A percentile compares a stretch with the other conserved stretches of the same genome.
Conservation (phyloP, 208 protist genomes). For the Crithidia thermophila region DNA sequence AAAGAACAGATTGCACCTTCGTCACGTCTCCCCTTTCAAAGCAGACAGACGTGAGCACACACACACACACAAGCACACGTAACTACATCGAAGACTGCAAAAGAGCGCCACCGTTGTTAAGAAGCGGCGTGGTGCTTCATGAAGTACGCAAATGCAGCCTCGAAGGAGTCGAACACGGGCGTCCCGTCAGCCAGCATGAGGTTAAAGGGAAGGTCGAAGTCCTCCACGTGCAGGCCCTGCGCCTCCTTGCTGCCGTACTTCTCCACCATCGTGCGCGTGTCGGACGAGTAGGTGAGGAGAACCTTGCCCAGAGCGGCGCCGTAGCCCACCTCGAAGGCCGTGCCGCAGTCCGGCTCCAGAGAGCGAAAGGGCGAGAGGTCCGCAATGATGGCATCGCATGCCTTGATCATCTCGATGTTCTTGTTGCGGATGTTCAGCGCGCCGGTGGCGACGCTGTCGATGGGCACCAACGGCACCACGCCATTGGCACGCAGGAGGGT, state of each 20-base stretch:
- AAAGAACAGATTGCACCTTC: neutral
- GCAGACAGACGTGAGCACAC: neutral
- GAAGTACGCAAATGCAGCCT: slow-evolving; percentile 66
- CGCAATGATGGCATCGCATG: slow-evolving; percentile 80
- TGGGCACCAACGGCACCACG: slow-evolving; percentile 61
- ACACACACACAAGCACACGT: neutral
- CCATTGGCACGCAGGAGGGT: slow-evolving; percentile 35
- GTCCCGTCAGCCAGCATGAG: slow-evolving; percentile 74
- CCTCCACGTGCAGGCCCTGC: slow-evolving; percentile 54
- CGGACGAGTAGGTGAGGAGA: slow-evolving; percentile 62
- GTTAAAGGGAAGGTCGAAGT: slow-evolving; percentile 83
- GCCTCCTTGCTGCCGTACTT: slow-evolving; percentile 65
- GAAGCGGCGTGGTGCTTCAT: slow-evolving; percentile 6
- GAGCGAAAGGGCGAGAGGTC: slow-evolving; percentile 85
- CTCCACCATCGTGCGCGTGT: slow-evolving; percentile 56
- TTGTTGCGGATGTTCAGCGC: slow-evolving; percentile 65
- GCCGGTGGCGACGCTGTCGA: slow-evolving; percentile 49
- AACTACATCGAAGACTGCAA: neutral
- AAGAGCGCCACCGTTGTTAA: neutral
- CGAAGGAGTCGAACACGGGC: slow-evolving; percentile 67
- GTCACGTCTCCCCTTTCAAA: too few species aligned
- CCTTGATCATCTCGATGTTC: slow-evolving; percentile 79
- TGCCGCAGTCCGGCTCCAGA: slow-evolving; percentile 76
- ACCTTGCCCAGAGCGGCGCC: slow-evolving; percentile 68
- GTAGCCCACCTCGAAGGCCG: slow-evolving; percentile 87